phyloP scores from a whole-genome alignment of 2,329 filamentous ascomycete genomes.

The Amphichorda felina region DNA sequence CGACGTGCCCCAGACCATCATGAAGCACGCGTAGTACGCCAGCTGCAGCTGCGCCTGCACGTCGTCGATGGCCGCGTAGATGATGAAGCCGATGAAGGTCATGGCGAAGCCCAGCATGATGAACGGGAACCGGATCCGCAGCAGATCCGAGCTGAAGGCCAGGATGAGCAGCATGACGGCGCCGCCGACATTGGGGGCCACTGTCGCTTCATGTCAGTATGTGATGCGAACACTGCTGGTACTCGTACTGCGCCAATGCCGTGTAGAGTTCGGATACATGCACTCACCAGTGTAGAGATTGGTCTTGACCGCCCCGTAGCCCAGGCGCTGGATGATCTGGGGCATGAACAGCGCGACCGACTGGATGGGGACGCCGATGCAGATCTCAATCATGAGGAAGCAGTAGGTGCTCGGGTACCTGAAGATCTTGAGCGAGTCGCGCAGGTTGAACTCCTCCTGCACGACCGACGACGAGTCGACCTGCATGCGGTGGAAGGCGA shows the following conservation, averaged over 20 bases:
- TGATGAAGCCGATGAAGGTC: conserved; percentile 67
- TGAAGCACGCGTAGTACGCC: conserved; percentile 66
- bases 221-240: too few species aligned
- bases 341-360: conserved; percentile 41
- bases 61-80: conserved; percentile 59
- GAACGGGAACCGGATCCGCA: conserved; percentile 59
- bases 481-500: conserved; percentile 64
- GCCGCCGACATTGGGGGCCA: conserved; percentile 67
- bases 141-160: conserved; percentile 57
- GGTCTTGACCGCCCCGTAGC: conserved; percentile 42
- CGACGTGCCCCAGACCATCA: conserved; percentile 74
- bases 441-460: conserved; percentile 37
- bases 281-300: conserved; percentile 64
- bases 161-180: conserved; percentile 61
- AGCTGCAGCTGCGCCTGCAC: conserved; percentile 48
- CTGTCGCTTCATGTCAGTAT: conserved; percentile 13
- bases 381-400: conserved; percentile 43
- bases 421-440: conserved; percentile 40
- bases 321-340: conserved; percentile 38
- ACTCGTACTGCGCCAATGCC: too few species aligned
- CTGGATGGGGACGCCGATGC: conserved; percentile 47
- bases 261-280: too few species aligned
- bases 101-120: conserved; percentile 62
- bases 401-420: conserved; percentile 32
- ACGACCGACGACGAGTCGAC: conserved; percentile 58